These are phyloP conservation scores for Colletotrichum limetticola DNA, from an alignment of 2,329 filamentous ascomycete species.

Conservation along the genomic window DNA sequence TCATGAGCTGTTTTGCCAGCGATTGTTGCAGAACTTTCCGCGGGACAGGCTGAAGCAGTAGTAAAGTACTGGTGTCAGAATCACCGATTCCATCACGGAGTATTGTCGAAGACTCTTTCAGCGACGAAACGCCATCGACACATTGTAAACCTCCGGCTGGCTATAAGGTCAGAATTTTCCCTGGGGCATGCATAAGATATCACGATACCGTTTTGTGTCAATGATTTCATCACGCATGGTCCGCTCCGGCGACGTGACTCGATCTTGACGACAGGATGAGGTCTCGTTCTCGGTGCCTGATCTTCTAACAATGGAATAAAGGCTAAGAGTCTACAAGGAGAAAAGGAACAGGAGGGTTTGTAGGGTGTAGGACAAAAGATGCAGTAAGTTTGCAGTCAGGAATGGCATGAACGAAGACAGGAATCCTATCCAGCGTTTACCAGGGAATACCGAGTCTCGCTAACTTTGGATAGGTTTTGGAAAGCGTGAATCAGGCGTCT, in stretches of 20 bases:
- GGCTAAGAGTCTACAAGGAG: not conserved
- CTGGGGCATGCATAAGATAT: not conserved
- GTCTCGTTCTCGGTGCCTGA: conserved; percentile 18
- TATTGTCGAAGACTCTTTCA: not conserved
- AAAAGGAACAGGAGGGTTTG: conserved; percentile 4
- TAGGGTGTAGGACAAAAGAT: conserved; percentile 13
- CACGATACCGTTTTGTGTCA: not conserved
- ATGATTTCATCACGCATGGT: conserved; percentile 19
- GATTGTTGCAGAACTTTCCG: not conserved
- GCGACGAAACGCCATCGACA: not conserved
- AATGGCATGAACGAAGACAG: conserved; percentile 20
- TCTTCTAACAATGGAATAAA: conserved; percentile 6
- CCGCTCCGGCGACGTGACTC: conserved; percentile 7
- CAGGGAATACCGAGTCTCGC: not conserved
- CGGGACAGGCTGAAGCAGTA: not conserved
- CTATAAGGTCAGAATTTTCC: not conserved
- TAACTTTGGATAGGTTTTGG: not conserved
- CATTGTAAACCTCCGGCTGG: not conserved
- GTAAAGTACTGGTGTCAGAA: not conserved
- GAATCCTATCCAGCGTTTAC: conserved; percentile 5
- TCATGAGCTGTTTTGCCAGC: not conserved
- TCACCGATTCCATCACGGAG: not conserved
- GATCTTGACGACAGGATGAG: conserved; percentile 12
- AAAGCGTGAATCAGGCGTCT: conserved; percentile 15
- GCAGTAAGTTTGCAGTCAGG: conserved; percentile 12